Base-by-base conservation (phyloP, 345 rosid genomes). In the Ceriops tagal region DNA sequence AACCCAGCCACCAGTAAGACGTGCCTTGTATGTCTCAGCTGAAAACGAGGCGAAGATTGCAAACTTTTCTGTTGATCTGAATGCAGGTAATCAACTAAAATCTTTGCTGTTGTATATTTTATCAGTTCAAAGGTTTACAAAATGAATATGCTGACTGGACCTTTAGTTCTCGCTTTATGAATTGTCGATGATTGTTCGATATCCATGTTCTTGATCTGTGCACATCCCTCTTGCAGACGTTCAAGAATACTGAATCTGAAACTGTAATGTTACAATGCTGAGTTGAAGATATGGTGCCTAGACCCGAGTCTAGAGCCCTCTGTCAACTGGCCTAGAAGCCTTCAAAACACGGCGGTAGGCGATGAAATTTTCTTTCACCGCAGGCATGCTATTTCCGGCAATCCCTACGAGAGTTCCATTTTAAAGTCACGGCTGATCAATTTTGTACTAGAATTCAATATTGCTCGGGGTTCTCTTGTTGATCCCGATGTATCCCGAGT, bases 21-120 rank as follows among this genome's bases (percentile, higher is more conserved):
- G 9, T 34, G 37, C 37, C 37, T 34, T 34, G 37, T 34, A 0
- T 34, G 9, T 34, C 37, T 34, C 37, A 6, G 9, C 37, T 34
- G 37, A 34, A 34, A 7, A 34, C 6, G 37, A 34, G 37, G 37
- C 37, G 27, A 85, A 76, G 67, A 70, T 79, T 51, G 73, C 72
- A 65, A 69, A 69, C 77, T 73, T 85, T 62, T 73, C 86, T 56
- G 86, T 86, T 69, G 89, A 88, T 83, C 85, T 87, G 35, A 85
- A 85, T 67, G 82, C 82, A 82, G 92, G 92, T 86, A 78, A 34
- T 55, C 63, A 19, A 8, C 2, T 46, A 35, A 59, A 58, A 21
- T 31, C 49, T 60, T 37, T 72, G 30, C 62, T 10, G 30, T 46
- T 26, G n/a, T 22, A 1, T 26, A 1, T 35, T 51, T 49, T 51